phyloP scores from a whole-genome alignment of 129 eudicot species.

The Smallanthus sonchifolius region DNA sequence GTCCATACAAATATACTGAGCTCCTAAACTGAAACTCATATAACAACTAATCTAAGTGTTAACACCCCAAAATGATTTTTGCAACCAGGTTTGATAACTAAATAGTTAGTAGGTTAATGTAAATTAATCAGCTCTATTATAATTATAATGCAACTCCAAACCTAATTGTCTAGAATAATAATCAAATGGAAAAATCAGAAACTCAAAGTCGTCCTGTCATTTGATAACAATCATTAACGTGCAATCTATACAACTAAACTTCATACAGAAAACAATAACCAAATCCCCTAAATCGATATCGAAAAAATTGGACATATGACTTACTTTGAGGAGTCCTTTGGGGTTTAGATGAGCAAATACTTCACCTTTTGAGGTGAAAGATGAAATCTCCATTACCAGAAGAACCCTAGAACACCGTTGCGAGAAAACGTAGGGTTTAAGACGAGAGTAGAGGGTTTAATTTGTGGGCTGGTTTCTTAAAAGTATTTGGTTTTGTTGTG shows the following conservation, averaged over 20 bases:
- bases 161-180: neutral
- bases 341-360: constrained; percentile 37
- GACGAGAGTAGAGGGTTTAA: constrained; percentile 20
- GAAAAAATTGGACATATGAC: neutral
- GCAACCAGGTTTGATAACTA: neutral
- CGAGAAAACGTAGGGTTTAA: neutral
- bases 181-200: neutral
- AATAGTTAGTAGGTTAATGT: neutral
- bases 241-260: neutral
- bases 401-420: constrained; percentile 24
- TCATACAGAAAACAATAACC: neutral
- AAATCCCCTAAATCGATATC: neutral
- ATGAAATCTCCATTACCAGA: constrained; percentile 39
- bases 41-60: neutral
- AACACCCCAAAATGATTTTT: neutral
- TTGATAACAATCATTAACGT: neutral
- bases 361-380: constrained; percentile 44
- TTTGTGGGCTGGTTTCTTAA: constrained; percentile 1
- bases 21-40: neutral
- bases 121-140: neutral
- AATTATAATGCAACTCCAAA: neutral
- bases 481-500: neutral
- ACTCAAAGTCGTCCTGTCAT: neutral
- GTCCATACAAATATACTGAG: neutral
- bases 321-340: constrained; percentile 39